These are phyloP conservation scores for Protea cynaroides DNA, from an alignment of 164 flowering plant genomes.

Conservation along the genomic window DNA sequence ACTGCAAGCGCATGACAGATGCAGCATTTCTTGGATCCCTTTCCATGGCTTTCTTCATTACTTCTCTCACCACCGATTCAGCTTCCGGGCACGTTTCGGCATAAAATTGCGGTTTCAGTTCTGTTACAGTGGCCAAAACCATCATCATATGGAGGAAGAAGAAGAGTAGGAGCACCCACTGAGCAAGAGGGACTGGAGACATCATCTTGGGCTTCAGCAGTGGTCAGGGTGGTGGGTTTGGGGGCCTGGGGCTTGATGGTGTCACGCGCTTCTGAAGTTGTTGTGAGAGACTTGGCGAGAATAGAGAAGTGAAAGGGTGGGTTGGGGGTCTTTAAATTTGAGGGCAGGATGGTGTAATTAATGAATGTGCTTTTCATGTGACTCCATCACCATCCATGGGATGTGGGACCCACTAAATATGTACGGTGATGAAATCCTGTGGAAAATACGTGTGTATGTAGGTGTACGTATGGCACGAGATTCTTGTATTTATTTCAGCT, in stretches of 20 bases:
- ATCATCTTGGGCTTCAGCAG: background rate
- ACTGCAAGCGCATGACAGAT: slow-evolving; percentile 93
- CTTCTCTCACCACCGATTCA: slow-evolving; percentile 46
- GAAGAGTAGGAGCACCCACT: background rate
- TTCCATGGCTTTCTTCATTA: slow-evolving; percentile 42
- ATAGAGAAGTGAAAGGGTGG: too few relatives aligned
- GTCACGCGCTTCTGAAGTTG: too few relatives aligned
- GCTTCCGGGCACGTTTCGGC: slow-evolving; percentile 66
- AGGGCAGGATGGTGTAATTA: too few relatives aligned
- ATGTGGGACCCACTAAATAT: too few relatives aligned
- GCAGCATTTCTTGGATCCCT: slow-evolving; percentile 70
- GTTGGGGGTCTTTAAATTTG: too few relatives aligned
- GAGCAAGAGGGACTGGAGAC: slow-evolving; percentile 1
- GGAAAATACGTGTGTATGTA: too few relatives aligned
- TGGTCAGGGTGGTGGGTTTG: background rate
- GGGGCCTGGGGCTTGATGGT: background rate
- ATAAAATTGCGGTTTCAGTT: slow-evolving; percentile 46
- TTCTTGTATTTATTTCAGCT: background rate
- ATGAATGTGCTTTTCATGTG: too few relatives aligned
- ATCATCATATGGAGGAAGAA: background rate
- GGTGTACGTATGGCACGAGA: background rate
- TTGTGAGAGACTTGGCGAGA: too few relatives aligned
- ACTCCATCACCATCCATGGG: too few relatives aligned
- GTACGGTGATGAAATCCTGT: too few relatives aligned
- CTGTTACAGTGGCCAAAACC: background rate